Base-by-base conservation (phyloP, 768 basidiomycete genomes). In the Suillus subalutaceus region DNA sequence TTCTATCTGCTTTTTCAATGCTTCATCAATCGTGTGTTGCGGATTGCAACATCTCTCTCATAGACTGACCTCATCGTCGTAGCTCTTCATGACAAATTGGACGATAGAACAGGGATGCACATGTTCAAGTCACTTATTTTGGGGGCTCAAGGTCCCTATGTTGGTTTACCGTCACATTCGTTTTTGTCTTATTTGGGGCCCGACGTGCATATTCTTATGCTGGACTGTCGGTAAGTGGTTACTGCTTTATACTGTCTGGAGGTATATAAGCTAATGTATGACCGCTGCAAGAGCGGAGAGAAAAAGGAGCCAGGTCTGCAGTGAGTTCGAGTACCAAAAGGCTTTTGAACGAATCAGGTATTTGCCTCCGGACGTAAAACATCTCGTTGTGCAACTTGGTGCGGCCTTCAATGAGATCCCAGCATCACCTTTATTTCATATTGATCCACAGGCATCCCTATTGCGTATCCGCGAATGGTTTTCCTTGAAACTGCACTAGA, bases 1-100 rank as follows among this genome's bases (percentile, higher is more conserved):
- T 96, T 89, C 82, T 99, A 89, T 79, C 82, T 97, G 26, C 82
- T 99, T 1, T 99, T 99, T 82, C 97, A 99, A 71, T 93, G 92
- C 70, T 96, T 96, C 76, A 87, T 92, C 71, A 90, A 91, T 68
- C 86, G 92, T 92, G 70, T 63, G 85, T 62, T 50, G 26, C 63
- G 13, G 63, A 63, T 62, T 18, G 16, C 37, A 65, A 61, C 65
- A 26, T 23, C 59, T 40, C 55, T 65, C 48, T n/a, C 62, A 23
- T n/a, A 66, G 35, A 57, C 37, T 52, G 15, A 66, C 58, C 66
- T 57, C 35, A 40, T 13, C 37, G 32, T 37, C 32, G 40, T 64
- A 75, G 73, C 72, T 67, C 62, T 69, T 1, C 63, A 92, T 23
- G 97, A 98, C 73, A 95, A 95, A 5, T 76, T 86, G 16, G 82